phyloP scores from a whole-genome alignment of 257 asterid species.

The Solanum lignicaule region DNA sequence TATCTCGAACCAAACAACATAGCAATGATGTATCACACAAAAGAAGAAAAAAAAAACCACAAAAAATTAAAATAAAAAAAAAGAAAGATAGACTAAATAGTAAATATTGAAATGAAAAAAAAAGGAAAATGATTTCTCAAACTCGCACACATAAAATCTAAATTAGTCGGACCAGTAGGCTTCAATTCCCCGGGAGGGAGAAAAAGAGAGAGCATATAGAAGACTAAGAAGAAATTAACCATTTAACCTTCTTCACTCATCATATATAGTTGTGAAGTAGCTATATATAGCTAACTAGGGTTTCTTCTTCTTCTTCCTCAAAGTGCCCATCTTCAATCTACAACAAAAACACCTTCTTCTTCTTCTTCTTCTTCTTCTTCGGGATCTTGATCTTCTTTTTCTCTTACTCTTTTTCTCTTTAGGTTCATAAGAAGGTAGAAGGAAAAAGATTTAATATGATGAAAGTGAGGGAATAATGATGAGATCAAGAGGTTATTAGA shows the following conservation, averaged over 20 bases:
- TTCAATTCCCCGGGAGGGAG: conserved; percentile 48
- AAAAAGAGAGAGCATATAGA: conserved; percentile 1
- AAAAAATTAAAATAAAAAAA: neutral
- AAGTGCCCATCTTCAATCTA: conserved; percentile 11
- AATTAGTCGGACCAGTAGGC: conserved; percentile 53
- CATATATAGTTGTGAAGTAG: neutral
- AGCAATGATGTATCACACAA: neutral
- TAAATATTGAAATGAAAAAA: neutral
- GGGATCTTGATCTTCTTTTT: conserved; percentile 5
- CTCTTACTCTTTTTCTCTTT: conserved; percentile 13
- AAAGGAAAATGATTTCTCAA: neutral
- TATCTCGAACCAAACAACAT: neutral
- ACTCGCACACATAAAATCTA: neutral
- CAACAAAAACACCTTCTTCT: neutral
- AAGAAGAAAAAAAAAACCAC: neutral
- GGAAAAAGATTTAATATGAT: conserved; percentile 32
- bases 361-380: too few species aligned
- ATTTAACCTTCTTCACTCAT: neutral
- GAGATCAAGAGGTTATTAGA: conserved; percentile 29
- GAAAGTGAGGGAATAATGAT: conserved; percentile 52
- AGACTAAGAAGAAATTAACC: conserved; percentile 18
- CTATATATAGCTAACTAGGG: conserved; percentile 25
- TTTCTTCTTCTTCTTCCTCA: conserved; percentile 37
- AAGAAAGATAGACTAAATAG: neutral
- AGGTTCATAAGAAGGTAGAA: conserved; percentile 3